A percentile compares a stretch with the other conserved stretches of the same genome.
Conservation (phyloP, 179 eudicot species). For the Drosera spatulata region DNA sequence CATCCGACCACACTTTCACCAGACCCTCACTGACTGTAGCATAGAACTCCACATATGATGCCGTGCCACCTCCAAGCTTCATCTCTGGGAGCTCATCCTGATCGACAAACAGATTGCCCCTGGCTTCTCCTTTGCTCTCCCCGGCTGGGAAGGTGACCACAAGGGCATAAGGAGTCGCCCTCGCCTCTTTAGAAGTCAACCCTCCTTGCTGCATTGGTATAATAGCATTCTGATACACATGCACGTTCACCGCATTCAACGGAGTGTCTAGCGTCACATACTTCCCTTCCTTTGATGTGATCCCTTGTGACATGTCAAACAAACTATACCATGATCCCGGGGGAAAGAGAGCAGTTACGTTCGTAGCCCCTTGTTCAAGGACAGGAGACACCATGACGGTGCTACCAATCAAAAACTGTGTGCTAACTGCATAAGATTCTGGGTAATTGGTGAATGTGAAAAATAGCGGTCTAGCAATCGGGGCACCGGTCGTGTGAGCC, state of each 20-base stretch:
- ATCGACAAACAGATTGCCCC: conserved; percentile 65
- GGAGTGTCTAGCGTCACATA: conserved; percentile 41
- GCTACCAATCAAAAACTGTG: conserved; percentile 73
- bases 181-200: conserved; percentile 51
- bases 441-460: conserved; percentile 61
- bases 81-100: conserved; percentile 49
- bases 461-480: conserved; percentile 76
- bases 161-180: conserved; percentile 48
- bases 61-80: conserved; percentile 34
- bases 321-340: conserved; percentile 75
- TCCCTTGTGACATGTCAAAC: conserved; percentile 39
- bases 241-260: conserved; percentile 53
- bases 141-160: conserved; percentile 30
- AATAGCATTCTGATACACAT: conserved; percentile 56
- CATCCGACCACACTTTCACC: conserved; percentile 35
- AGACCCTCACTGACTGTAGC: conserved; percentile 10
- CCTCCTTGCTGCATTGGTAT: conserved; percentile 66
- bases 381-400: conserved; percentile 77
- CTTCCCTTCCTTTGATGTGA: conserved; percentile 17
- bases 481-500: conserved; percentile 54
- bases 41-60: conserved; percentile 39
- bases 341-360: conserved; percentile 64
- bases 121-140: conserved; percentile 14
- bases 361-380: conserved; percentile 27
- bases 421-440: conserved; percentile 39